These are phyloP conservation scores for Verbascum thapsus DNA, from an alignment of 257 asterid species.

Conservation along the genomic window DNA sequence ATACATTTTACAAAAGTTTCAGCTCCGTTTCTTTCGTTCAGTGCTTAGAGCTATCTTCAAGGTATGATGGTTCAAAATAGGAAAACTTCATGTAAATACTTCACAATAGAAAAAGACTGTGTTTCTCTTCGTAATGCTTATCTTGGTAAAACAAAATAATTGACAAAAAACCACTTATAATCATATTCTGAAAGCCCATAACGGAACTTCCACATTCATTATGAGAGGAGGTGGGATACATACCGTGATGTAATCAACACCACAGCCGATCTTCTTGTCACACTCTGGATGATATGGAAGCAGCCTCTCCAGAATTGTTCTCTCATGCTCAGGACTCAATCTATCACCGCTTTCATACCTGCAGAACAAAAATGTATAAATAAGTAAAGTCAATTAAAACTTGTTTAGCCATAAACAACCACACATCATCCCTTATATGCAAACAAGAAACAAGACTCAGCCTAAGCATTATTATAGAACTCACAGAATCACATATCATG, in stretches of 20 bases:
- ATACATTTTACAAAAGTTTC: constrained; percentile 10
- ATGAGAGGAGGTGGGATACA: not conserved
- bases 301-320: constrained; percentile 70
- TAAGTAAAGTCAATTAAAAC: constrained; percentile 1
- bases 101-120: not conserved
- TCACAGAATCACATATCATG: too few species aligned
- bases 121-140: not conserved
- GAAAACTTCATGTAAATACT: not conserved
- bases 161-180: not conserved
- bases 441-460: not conserved
- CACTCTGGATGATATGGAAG: constrained; percentile 63
- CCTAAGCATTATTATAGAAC: not conserved
- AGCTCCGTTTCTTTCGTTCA: not conserved
- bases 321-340: constrained; percentile 82
- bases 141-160: not conserved
- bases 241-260: constrained; percentile 51
- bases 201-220: not conserved
- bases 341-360: constrained; percentile 82
- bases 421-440: not conserved
- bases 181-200: too few species aligned
- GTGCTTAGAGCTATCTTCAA: not conserved
- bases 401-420: constrained; percentile 3
- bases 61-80: constrained; percentile 1
- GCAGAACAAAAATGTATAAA: constrained; percentile 28
- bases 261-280: constrained; percentile 52